phyloP scores from a whole-genome alignment of 257 asterid species.

The Forsythia viridissima region DNA sequence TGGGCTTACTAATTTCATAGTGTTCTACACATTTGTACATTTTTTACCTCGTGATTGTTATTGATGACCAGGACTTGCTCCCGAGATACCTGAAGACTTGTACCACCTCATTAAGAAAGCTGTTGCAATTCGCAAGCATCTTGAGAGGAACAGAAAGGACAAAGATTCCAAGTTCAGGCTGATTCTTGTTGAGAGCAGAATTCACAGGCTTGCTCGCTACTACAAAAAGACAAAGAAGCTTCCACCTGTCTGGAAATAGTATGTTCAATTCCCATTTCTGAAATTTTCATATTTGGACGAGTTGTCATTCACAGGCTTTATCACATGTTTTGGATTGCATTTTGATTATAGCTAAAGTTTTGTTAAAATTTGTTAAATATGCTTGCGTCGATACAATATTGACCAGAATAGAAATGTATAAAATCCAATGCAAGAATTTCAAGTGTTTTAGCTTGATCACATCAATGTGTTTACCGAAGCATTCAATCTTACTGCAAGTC shows the following conservation, averaged over 20 bases:
- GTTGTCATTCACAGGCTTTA: not conserved
- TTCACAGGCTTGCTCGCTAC: slow-evolving; percentile 68
- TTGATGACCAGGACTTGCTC: slow-evolving; percentile 57
- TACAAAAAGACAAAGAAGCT: slow-evolving; percentile 74
- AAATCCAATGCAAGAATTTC: not conserved
- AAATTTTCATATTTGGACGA: not conserved
- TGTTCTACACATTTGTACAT: not conserved
- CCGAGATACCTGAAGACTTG: slow-evolving; percentile 66
- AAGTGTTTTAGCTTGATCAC: not conserved
- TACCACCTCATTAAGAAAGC: slow-evolving; percentile 71
- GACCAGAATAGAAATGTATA: not conserved
- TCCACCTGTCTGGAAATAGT: slow-evolving; percentile 79
- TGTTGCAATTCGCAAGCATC: slow-evolving; percentile 73
- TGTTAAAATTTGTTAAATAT: not conserved
- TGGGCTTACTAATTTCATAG: not conserved
- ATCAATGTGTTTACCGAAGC: not conserved
- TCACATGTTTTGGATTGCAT: not conserved
- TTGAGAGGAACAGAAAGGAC: slow-evolving; percentile 78
- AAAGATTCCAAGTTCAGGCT: slow-evolving; percentile 69
- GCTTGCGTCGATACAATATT: not conserved
- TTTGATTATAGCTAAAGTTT: not conserved
- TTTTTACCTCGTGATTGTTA: slow-evolving; percentile 5
- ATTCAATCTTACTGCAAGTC: not conserved
- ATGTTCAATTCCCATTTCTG: slow-evolving; percentile 23
- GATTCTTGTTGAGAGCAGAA: slow-evolving; percentile 70